Percentiles rank a stretch among this genome's conserved stretches.
These are phyloP conservation scores for Rosa multiflora DNA, from an alignment of 306 rosid genomes.

Conservation along the genomic window DNA sequence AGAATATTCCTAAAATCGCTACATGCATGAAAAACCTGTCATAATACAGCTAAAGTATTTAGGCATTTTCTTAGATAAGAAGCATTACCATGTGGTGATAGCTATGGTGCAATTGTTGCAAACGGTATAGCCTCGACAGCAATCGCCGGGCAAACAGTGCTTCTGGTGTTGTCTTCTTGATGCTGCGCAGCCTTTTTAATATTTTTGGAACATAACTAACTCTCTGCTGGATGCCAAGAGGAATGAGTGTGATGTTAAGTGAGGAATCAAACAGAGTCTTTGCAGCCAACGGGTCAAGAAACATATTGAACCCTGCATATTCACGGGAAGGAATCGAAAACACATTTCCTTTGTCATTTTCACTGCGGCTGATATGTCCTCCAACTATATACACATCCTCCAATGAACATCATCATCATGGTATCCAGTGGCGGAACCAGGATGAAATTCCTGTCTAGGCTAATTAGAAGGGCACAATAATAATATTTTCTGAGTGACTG, in stretches of 20 bases:
- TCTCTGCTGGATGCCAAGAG: slow-evolving; percentile 55
- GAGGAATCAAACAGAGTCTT: slow-evolving; percentile 57
- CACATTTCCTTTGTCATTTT: slow-evolving; percentile 62
- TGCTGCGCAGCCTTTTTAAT: slow-evolving; percentile 24
- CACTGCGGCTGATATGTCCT: slow-evolving; percentile 57
- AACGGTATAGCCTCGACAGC: slow-evolving; percentile 42
- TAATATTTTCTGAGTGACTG: no score
- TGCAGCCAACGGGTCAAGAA: slow-evolving; percentile 84
- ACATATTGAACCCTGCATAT: slow-evolving; percentile 88
- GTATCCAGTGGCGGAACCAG: no score
- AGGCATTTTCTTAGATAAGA: not conserved
- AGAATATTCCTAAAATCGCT: not conserved
- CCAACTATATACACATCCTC: slow-evolving; percentile 85
- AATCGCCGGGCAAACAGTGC: slow-evolving; percentile 46
- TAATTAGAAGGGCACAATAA: no score
- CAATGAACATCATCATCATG: not conserved
- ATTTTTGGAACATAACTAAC: slow-evolving; percentile 49
- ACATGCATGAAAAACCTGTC: not conserved
- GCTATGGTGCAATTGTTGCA: slow-evolving; percentile 50
- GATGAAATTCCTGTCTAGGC: no score
- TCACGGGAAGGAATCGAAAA: slow-evolving; percentile 66
- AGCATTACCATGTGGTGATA: slow-evolving; percentile 75
- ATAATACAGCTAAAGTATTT: not conserved
- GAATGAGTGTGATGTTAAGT: slow-evolving; percentile 67
- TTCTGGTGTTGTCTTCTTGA: slow-evolving; percentile 61